Conservation (phyloP, 2,329 filamentous ascomycete genomes). For the Fusarium miscanthi region DNA sequence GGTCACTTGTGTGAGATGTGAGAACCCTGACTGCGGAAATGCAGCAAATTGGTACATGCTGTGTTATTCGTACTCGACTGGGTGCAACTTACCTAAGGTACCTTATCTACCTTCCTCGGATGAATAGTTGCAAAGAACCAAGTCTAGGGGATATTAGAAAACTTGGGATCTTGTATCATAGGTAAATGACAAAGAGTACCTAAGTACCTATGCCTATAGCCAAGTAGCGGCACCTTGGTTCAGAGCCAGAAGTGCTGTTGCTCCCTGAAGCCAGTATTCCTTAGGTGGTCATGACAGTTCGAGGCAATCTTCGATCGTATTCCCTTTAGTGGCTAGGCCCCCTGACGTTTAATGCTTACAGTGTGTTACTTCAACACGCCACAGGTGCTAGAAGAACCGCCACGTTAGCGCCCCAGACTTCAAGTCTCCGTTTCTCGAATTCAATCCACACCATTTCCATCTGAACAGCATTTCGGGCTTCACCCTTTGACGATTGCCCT, state of each 20-base stretch:
- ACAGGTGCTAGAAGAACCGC: conserved; percentile 41
- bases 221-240: background rate
- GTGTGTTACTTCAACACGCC: conserved; percentile 32
- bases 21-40: background rate
- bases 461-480: conserved; percentile 31
- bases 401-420: conserved; percentile 37
- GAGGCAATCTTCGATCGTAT: background rate
- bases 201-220: background rate
- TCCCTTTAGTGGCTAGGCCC: conserved; percentile 1
- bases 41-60: background rate
- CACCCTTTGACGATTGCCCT: conserved; percentile 7
- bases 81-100: too few species aligned
- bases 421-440: conserved; percentile 33
- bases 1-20: background rate
- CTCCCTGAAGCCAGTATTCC: background rate
- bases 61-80: background rate
- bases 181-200: background rate
- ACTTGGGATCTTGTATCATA: background rate
- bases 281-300: background rate
- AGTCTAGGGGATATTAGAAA: background rate
- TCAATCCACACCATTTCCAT: conserved; percentile 14
- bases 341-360: conserved; percentile 21
- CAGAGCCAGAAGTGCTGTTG: background rate
- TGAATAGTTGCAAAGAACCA: background rate
- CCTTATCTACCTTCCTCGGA: background rate